Evolutionary conservation across 257 asterid genomes (phyloP), one percentile per base, ranked within the genome.

Genomic region (Gentiana dahurica): DNA sequence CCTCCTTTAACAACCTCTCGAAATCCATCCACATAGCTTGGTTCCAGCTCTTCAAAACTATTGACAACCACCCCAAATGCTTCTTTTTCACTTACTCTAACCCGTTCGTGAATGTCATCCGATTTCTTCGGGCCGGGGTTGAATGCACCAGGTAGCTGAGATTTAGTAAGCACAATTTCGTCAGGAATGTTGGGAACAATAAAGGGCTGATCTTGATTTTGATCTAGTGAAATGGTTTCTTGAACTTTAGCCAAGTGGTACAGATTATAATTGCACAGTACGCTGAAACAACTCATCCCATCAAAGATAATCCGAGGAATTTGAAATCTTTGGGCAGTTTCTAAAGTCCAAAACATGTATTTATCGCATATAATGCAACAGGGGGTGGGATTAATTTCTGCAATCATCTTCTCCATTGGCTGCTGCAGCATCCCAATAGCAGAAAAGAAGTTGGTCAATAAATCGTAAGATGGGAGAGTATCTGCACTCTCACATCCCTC

Each of bases 241-340:
- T 77, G 53, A 36, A 48, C 63, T 33, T 68, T 63, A 1, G 73
- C 55, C 3, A 4, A 1, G 2, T 34, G 46, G 2, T 34, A 44
- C 2, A 74, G 4, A 34, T 72, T 47, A 62, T 57, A 73, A 34
- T 36, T 12, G 33, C 81, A 73, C 2, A 80, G 0, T 3, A 61
- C 66, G 24, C 89, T 57, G 10, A 82, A 82, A 49, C 95, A 76
- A 49, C 84, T 63, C 43, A 63, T 76, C 39, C 87, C 92, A 7
- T 82, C 85, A 46, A 63, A 81, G 8, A 66, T 67, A 36, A 81
- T 66, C 68, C 85, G 64, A 3, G 85, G 89, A 61, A 78, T 65
- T 8, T 51, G 35, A 41, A 61, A 58, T 51, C 51, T 78, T 0
- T 60, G 49, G 0, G 82, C 77, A 8, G 69, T 43, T 24, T 75